Conservation (phyloP, 495 filamentous ascomycete species). For the Alectoria sarmentosa region DNA sequence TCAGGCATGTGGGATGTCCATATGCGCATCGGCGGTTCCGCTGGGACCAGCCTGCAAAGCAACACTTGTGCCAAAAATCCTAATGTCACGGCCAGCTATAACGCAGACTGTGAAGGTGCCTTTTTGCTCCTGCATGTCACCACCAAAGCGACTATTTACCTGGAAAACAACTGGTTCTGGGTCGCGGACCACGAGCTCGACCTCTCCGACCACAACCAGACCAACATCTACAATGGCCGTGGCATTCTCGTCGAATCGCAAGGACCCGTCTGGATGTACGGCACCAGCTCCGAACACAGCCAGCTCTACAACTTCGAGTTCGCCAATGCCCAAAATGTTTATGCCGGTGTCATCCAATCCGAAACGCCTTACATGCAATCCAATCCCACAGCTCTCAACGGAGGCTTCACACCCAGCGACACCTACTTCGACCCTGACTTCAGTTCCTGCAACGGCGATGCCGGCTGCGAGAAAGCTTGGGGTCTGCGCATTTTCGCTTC, state of each 20-base stretch:
- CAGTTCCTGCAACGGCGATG: conserved; percentile 48
- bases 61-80: conserved; percentile 69
- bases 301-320: conserved; percentile 89
- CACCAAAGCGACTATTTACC: conserved; percentile 59
- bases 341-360: conserved; percentile 79
- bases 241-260: conserved; percentile 69
- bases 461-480: conserved; percentile 69
- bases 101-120: conserved; percentile 55
- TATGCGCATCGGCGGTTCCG: conserved; percentile 72
- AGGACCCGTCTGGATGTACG: conserved; percentile 57
- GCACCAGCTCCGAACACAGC: conserved; percentile 79
- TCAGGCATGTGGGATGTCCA: conserved; percentile 90
- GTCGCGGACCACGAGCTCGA: conserved; percentile 92
- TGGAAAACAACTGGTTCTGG: conserved; percentile 96
- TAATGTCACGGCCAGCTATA: conserved; percentile 44
- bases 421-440: conserved; percentile 73
- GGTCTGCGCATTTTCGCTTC: conserved; percentile 72
- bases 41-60: conserved; percentile 73
- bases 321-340: conserved; percentile 70
- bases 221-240: conserved; percentile 88
- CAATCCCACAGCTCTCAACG: conserved; percentile 67
- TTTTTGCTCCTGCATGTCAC: conserved; percentile 83
- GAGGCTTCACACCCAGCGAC: conserved; percentile 58
- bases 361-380: conserved; percentile 91
- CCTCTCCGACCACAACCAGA: conserved; percentile 64